Evolutionary conservation across 2,329 filamentous ascomycete genomes (phyloP), one percentile per base, ranked within the genome.

Genomic region (Colletotrichum sp.): DNA sequence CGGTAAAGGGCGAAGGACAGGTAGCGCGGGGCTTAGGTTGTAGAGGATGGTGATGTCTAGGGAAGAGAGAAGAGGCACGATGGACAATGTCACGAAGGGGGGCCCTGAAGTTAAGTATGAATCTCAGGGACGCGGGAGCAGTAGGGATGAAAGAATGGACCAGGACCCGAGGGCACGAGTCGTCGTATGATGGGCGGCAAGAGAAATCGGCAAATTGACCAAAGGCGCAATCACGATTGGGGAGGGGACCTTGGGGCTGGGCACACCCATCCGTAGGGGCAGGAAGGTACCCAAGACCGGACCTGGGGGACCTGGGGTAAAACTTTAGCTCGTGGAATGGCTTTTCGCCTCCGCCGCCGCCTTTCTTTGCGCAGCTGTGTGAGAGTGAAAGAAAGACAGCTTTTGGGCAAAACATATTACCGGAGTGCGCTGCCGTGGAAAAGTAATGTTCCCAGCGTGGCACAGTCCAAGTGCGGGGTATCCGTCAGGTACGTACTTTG

Each of bases 161-260:
- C 49, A 34, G 55, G 16, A 62, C 6, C 36, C 39, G 49, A 26
- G 30, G 65, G 49, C 66, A 49, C 68, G 68, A 63, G 68, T 70
- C 57, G 68, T 70, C 39, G 39, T 49, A 70, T 70, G 68, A 70
- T 63, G 68, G 21, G 68, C 68, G 68, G 68, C 68, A 70, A 70
- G 24, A 62, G 57, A 52, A 16, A 24, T 70, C 68, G 68, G 68
- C 68, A 70, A 52, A 70, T 62, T 52, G 52, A 34, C 49, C 21
- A 68, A 59, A 34, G 21, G 32, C 49, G 66, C 52, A 9, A 59
- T 59, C 30, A 68, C 52, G 66, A 68, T 59, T 57, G 49, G 66
- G 30, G 36, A 49, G 39, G 39, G 39, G 18, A 49, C 39, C 39
- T 49, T 36, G 34, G 39, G 39, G 39, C 39, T 44, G 39, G 39